Evolutionary conservation across 768 basidiomycete genomes (phyloP).

Genomic region (Mycena sanguinolenta): DNA sequence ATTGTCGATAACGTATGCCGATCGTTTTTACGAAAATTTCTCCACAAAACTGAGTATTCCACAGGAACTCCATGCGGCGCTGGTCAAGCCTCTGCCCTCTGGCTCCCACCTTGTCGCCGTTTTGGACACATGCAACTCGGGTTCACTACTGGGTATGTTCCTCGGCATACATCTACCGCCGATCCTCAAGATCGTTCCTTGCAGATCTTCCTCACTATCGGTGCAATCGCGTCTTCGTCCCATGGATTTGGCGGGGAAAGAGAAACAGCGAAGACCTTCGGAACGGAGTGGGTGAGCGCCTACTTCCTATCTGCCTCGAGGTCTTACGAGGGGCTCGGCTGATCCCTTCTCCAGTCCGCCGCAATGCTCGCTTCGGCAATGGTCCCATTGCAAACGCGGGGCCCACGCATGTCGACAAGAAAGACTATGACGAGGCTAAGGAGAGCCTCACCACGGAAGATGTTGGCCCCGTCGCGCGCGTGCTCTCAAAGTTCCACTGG

Average conservation of each 20-base stretch:
- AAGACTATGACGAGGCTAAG: too few species aligned
- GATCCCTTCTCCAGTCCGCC: constrained; percentile 14
- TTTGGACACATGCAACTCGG: constrained; percentile 37
- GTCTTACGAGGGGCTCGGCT: too few species aligned
- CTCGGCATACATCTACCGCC: background rate
- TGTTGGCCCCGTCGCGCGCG: too few species aligned
- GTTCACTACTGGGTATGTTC: constrained; percentile 31
- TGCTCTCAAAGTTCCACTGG: too few species aligned
- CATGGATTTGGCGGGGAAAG: constrained; percentile 21
- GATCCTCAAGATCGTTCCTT: background rate
- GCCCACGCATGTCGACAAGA: too few species aligned
- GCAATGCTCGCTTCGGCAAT: constrained; percentile 4
- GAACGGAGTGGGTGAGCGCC: constrained; percentile 15
- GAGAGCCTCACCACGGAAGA: too few species aligned
- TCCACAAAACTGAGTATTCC: background rate
- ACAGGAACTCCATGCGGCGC: constrained; percentile 26
- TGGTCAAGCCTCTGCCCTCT: constrained; percentile 30
- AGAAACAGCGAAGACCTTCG: constrained; percentile 10
- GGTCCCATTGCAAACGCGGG: too few species aligned
- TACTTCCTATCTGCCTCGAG: background rate
- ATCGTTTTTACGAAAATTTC: background rate
- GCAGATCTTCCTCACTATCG: constrained; percentile 32
- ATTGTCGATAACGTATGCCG: too few species aligned
- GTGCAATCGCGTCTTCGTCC: too few species aligned
- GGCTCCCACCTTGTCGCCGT: constrained; percentile 34